Evolutionary conservation across 2,329 filamentous ascomycete species (phyloP).

Genomic region (Helicocarpus griseus): DNA sequence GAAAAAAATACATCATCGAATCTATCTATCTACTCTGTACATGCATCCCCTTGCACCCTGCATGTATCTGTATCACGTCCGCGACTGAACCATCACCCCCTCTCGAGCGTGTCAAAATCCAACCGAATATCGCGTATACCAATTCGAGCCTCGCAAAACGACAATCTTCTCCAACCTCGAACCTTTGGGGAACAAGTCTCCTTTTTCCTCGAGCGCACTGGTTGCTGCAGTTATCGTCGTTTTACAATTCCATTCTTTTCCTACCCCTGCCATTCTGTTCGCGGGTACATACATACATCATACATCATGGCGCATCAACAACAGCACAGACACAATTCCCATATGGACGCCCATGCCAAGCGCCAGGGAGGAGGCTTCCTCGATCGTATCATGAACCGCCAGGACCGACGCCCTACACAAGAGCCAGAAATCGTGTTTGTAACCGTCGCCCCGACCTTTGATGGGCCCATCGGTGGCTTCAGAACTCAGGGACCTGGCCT

Average conservation of each 20-base stretch:
- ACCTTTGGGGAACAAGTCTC: not conserved
- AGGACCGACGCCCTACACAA: not conserved
- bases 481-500: constrained; percentile 26
- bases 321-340: constrained; percentile 9
- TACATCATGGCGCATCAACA: constrained; percentile 8
- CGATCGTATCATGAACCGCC: constrained; percentile 1
- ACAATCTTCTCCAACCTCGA: not conserved
- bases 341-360: not conserved
- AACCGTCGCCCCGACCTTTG: constrained; percentile 44
- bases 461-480: constrained; percentile 41
- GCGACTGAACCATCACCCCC: not conserved
- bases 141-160: not conserved
- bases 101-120: not conserved
- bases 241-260: not conserved
- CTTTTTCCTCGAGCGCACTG: constrained; percentile 8
- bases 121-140: not conserved
- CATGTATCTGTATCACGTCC: not conserved
- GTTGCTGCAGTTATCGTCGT: constrained; percentile 6
- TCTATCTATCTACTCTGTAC: not conserved
- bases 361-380: constrained; percentile 5
- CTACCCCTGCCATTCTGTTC: not conserved
- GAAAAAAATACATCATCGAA: not conserved
- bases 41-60: not conserved
- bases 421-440: constrained; percentile 37
- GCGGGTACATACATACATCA: not conserved